phyloP scores from a whole-genome alignment of 75 land plant species.

The Adiantum capillusveneris region DNA sequence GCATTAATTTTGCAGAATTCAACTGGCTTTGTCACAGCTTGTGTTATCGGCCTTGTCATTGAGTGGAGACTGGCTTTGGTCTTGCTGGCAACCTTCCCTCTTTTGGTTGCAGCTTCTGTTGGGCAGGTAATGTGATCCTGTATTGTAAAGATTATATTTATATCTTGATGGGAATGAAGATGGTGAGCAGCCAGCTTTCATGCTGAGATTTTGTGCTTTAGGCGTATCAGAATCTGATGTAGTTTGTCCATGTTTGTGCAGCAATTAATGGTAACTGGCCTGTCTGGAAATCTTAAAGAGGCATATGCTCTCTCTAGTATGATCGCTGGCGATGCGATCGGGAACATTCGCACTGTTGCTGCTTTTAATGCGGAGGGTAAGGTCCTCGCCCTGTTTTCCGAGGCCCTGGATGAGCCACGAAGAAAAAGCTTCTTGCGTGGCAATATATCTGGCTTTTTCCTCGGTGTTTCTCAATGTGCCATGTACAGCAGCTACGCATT shows the following conservation, averaged over 20 bases:
- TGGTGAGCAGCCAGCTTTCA: too few species aligned
- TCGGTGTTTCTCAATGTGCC: constrained; percentile 75
- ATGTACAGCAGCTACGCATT: constrained; percentile 73
- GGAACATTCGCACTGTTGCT: constrained; percentile 84
- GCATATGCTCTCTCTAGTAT: constrained; percentile 79
- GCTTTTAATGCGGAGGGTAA: constrained; percentile 91
- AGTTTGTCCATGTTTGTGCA: constrained; percentile 48
- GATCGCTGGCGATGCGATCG: constrained; percentile 87
- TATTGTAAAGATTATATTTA: too few species aligned
- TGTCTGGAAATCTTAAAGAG: constrained; percentile 82
- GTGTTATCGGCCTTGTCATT: neutral
- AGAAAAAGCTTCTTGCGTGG: constrained; percentile 54
- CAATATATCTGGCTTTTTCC: constrained; percentile 65
- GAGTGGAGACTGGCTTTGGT: constrained; percentile 19
- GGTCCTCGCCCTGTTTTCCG: constrained; percentile 52
- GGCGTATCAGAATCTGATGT: too few species aligned
- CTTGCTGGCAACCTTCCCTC: constrained; percentile 5
- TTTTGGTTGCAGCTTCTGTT: constrained; percentile 5
- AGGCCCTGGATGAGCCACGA: constrained; percentile 61
- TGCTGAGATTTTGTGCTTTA: too few species aligned
- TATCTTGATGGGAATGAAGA: too few species aligned
- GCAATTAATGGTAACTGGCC: constrained; percentile 80
- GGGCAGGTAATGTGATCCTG: constrained; percentile 17
- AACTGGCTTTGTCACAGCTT: constrained; percentile 3
- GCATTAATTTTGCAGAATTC: constrained; percentile 12